Percentiles rank a stretch among this genome's conserved stretches.
Evolutionary conservation across 2,329 filamentous ascomycete genomes (phyloP).

Genomic region (Penicillium crustosum): DNA sequence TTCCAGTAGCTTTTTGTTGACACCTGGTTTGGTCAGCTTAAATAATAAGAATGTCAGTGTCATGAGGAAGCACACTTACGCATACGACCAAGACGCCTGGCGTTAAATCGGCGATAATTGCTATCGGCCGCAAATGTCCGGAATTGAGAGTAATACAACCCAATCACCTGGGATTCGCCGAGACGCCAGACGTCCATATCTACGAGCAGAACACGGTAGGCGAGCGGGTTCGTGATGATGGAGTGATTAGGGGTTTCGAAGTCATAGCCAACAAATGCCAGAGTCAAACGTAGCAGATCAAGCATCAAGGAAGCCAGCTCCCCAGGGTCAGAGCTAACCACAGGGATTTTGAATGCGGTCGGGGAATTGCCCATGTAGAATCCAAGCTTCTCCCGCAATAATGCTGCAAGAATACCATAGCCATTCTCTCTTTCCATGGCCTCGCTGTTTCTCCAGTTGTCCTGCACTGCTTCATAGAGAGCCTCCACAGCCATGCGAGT

Average conservation of each 20-base stretch:
- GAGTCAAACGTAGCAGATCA: slow-evolving; percentile 70
- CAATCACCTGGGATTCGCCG: slow-evolving; percentile 72
- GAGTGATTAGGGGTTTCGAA: slow-evolving; percentile 77
- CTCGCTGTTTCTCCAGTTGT: slow-evolving; percentile 96
- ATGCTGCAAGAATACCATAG: slow-evolving; percentile 80
- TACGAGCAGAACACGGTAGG: slow-evolving; percentile 86
- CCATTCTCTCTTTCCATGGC: slow-evolving; percentile 96
- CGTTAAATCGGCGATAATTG: slow-evolving; percentile 90
- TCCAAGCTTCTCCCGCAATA: slow-evolving; percentile 76
- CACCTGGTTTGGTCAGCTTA: slow-evolving; percentile 56
- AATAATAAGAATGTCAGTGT: background rate
- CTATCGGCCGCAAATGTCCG: slow-evolving; percentile 83
- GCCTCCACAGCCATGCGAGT: slow-evolving; percentile 77
- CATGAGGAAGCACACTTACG: slow-evolving; percentile 56
- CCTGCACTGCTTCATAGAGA: slow-evolving; percentile 79
- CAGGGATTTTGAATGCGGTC: slow-evolving; percentile 46
- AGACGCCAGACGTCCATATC: slow-evolving; percentile 92
- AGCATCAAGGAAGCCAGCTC: slow-evolving; percentile 55
- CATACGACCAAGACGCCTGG: slow-evolving; percentile 82
- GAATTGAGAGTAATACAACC: slow-evolving; percentile 92
- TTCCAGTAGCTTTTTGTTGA: slow-evolving; percentile 86
- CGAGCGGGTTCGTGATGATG: slow-evolving; percentile 92
- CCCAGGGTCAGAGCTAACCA: slow-evolving; percentile 38
- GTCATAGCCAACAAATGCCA: slow-evolving; percentile 87
- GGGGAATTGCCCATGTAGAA: slow-evolving; percentile 28